Conservation (phyloP, 2,329 filamentous ascomycete genomes). For the Sporothrix sp. region DNA sequence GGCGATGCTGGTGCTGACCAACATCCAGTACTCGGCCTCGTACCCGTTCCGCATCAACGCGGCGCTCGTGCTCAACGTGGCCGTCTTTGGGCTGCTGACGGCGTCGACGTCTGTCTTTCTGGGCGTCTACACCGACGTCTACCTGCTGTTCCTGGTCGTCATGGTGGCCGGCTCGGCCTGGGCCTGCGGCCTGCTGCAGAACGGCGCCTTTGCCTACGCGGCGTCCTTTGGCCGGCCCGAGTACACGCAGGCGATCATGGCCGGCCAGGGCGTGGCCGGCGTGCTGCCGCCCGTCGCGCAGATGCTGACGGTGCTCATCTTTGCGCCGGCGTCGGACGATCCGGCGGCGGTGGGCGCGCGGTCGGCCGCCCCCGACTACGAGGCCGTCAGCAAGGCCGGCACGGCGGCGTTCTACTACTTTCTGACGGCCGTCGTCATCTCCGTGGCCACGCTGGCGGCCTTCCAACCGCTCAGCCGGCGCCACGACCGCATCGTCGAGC, state of each 20-base stretch:
- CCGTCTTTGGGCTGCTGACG: slow-evolving; percentile 67
- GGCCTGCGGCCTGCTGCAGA: slow-evolving; percentile 80
- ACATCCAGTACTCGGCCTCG: slow-evolving; percentile 70
- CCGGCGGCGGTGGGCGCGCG: neutral
- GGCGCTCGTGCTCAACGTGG: slow-evolving; percentile 67
- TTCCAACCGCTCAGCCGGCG: slow-evolving; percentile 64
- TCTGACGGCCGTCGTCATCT: slow-evolving; percentile 72
- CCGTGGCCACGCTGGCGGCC: slow-evolving; percentile 56
- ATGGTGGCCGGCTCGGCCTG: slow-evolving; percentile 74
- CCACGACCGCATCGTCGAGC: slow-evolving; percentile 44
- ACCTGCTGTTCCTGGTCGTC: slow-evolving; percentile 71
- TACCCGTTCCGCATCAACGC: slow-evolving; percentile 79
- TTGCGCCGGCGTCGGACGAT: slow-evolving; percentile 33
- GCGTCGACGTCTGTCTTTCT: slow-evolving; percentile 65
- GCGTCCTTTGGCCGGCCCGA: slow-evolving; percentile 74
- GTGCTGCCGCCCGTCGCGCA: slow-evolving; percentile 83
- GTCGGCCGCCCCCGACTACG: slow-evolving; percentile 21
- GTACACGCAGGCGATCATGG: slow-evolving; percentile 96
- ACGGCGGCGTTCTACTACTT: slow-evolving; percentile 86
- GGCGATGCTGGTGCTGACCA: slow-evolving; percentile 66
- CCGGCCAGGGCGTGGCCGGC: slow-evolving; percentile 83
- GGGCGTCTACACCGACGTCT: slow-evolving; percentile 49
- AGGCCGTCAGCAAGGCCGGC: slow-evolving; percentile 30
- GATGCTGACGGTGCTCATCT: slow-evolving; percentile 68
- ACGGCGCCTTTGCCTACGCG: slow-evolving; percentile 87